phyloP scores from a whole-genome alignment of 148 eudicot genomes.

The Nyssa sinensis region DNA sequence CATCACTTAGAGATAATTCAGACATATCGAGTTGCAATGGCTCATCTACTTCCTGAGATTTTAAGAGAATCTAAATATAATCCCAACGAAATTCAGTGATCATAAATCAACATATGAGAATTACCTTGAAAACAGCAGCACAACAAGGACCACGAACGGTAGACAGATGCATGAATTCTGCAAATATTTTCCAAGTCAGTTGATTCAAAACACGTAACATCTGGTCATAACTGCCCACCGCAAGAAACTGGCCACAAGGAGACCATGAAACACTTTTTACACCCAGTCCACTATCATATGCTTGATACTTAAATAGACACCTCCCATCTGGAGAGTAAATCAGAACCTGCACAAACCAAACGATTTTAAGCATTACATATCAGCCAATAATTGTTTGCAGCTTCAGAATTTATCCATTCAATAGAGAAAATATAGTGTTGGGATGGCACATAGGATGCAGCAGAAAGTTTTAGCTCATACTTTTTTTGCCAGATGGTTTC shows the following conservation, averaged over 20 bases:
- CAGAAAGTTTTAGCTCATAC: neutral
- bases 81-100: neutral
- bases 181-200: slow-evolving; percentile 94
- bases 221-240: slow-evolving; percentile 97
- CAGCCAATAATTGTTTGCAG: neutral
- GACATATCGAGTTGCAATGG: slow-evolving; percentile 75
- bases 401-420: neutral
- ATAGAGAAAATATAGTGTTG: neutral
- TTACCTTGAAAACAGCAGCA: slow-evolving; percentile 90
- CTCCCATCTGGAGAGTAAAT: slow-evolving; percentile 94
- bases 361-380: neutral
- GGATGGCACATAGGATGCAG: neutral
- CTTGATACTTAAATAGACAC: slow-evolving; percentile 88
- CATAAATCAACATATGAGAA: slow-evolving; percentile 12
- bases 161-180: slow-evolving; percentile 81
- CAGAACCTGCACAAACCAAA: slow-evolving; percentile 57
- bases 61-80: neutral
- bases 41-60: slow-evolving; percentile 91
- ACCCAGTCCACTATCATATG: slow-evolving; percentile 97
- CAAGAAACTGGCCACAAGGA: slow-evolving; percentile 91
- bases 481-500: neutral
- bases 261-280: slow-evolving; percentile 97
- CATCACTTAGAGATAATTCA: slow-evolving; percentile 65
- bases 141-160: slow-evolving; percentile 83
- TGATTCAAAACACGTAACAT: slow-evolving; percentile 85